A percentile compares a stretch with the other conserved stretches of the same genome.
Evolutionary conservation across 2,329 filamentous ascomycete species (phyloP).

Genomic region (Bipolaris zeicola): DNA sequence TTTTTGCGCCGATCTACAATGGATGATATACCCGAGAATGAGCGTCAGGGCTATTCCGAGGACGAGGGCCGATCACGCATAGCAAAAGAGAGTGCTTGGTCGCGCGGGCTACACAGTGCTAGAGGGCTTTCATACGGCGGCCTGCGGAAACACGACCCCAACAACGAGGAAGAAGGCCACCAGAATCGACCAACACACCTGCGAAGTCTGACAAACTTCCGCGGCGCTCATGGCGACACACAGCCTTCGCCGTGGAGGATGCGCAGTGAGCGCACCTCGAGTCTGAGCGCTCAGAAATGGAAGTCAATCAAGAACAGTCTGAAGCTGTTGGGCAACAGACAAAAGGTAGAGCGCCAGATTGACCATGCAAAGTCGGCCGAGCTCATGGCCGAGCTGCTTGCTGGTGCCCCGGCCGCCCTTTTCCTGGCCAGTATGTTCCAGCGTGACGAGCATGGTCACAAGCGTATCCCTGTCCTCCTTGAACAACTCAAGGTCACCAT

Average conservation of each 20-base stretch:
- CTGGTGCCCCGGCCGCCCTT: slow-evolving; percentile 88
- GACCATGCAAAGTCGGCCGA: slow-evolving; percentile 96
- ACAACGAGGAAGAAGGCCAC: slow-evolving; percentile 40
- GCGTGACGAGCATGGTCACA: slow-evolving; percentile 93
- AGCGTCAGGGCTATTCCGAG: slow-evolving; percentile 56
- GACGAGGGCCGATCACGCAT: slow-evolving; percentile 58
- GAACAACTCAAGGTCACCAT: slow-evolving; percentile 93
- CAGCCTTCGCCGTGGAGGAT: slow-evolving; percentile 52
- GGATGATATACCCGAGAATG: slow-evolving; percentile 54
- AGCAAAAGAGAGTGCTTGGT: slow-evolving; percentile 53
- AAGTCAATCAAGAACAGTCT: slow-evolving; percentile 89
- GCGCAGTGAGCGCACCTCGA: slow-evolving; percentile 54
- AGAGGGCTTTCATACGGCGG: slow-evolving; percentile 55
- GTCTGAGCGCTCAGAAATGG: slow-evolving; percentile 77
- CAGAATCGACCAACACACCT: slow-evolving; percentile 51
- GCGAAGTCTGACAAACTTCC: slow-evolving; percentile 55
- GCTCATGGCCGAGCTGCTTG: slow-evolving; percentile 90
- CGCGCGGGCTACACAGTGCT: slow-evolving; percentile 54
- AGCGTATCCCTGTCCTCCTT: slow-evolving; percentile 89
- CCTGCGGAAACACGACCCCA: slow-evolving; percentile 42
- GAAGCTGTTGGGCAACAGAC: slow-evolving; percentile 75
- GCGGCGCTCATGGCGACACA: slow-evolving; percentile 43
- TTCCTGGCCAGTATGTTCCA: slow-evolving; percentile 98
- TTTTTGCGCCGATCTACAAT: slow-evolving; percentile 60
- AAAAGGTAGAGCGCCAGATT: slow-evolving; percentile 81